Conservation (phyloP, 768 basidiomycete genomes). For the Tricholoma flavovirens region DNA sequence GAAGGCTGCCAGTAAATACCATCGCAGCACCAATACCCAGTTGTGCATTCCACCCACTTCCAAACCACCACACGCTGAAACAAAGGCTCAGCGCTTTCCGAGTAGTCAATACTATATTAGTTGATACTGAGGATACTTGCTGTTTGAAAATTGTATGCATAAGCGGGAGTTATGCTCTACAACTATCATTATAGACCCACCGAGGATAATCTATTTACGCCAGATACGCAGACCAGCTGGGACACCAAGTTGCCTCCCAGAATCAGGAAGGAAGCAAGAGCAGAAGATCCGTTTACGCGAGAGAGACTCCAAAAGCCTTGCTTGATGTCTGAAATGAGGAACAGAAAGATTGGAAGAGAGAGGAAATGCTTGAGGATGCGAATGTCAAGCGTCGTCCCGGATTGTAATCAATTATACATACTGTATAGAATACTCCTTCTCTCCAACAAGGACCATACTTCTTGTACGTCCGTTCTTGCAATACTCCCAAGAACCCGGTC, state of each 20-base stretch:
- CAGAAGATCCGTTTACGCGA: conserved; percentile 24
- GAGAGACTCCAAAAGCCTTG: conserved; percentile 49
- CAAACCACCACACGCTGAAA: conserved; percentile 84
- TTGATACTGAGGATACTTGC: conserved; percentile 76
- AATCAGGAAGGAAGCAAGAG: conserved; percentile 46
- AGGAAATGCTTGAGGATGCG: conserved; percentile 54
- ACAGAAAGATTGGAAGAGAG: conserved; percentile 70
- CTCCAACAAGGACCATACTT: conserved; percentile 76
- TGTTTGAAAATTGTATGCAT: conserved; percentile 20
- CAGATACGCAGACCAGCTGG: conserved; percentile 77
- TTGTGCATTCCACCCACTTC: conserved; percentile 61
- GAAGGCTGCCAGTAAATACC: conserved; percentile 65
- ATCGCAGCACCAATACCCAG: conserved; percentile 63
- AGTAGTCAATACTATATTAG: conserved; percentile 73
- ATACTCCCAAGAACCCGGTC: conserved; percentile 60
- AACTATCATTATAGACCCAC: conserved; percentile 36
- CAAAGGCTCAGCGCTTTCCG: conserved; percentile 78
- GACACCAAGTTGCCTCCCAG: conserved; percentile 61
- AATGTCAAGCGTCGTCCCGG: not conserved
- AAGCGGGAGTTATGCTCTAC: not conserved
- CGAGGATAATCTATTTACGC: conserved; percentile 77
- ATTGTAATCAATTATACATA: conserved; percentile 25
- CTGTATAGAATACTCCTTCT: conserved; percentile 82
- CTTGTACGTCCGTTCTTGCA: conserved; percentile 74
- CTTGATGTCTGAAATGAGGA: conserved; percentile 52